These are phyloP conservation scores for Penicillium concentricum DNA, from an alignment of 2,329 filamentous ascomycete genomes.

Conservation along the genomic window DNA sequence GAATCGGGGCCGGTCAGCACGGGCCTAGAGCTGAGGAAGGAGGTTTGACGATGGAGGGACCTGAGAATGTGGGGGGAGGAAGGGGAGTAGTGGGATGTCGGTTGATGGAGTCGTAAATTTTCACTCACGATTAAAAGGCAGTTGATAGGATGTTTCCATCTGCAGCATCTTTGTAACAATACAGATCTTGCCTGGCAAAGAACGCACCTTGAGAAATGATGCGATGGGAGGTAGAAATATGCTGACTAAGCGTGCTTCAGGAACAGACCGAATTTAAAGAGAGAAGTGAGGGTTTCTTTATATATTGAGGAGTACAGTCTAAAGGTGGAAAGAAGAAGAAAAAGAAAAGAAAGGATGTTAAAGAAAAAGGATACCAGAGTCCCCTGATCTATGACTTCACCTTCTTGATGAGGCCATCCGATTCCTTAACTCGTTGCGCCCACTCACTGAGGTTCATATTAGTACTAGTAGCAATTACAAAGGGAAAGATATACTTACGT, in stretches of 20 bases:
- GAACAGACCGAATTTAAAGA: background rate
- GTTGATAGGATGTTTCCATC: conserved; percentile 22
- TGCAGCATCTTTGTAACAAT: conserved; percentile 33
- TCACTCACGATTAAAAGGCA: conserved; percentile 32
- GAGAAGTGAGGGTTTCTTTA: conserved; percentile 1
- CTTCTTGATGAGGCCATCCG: conserved; percentile 48
- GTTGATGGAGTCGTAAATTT: conserved; percentile 1
- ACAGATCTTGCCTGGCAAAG: conserved; percentile 1
- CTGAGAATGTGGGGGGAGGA: conserved; percentile 31
- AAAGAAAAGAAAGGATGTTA: background rate
- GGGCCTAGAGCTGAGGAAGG: conserved; percentile 24
- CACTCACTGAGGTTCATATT: conserved; percentile 40
- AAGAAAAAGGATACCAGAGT: background rate
- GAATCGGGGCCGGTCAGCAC: conserved; percentile 23
- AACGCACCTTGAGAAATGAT: conserved; percentile 5
- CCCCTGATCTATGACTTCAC: conserved; percentile 16
- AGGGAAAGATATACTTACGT: conserved; percentile 65
- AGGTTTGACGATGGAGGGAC: conserved; percentile 30
- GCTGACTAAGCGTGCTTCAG: conserved; percentile 2
- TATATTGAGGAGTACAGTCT: conserved; percentile 1
- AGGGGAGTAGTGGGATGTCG: background rate
- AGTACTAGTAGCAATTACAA: background rate
- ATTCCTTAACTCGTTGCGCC: conserved; percentile 50
- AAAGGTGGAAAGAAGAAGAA: background rate
- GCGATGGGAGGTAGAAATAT: conserved; percentile 5